phyloP scores from a whole-genome alignment of 768 basidiomycete genomes.

The Albatrellus ellisii region DNA sequence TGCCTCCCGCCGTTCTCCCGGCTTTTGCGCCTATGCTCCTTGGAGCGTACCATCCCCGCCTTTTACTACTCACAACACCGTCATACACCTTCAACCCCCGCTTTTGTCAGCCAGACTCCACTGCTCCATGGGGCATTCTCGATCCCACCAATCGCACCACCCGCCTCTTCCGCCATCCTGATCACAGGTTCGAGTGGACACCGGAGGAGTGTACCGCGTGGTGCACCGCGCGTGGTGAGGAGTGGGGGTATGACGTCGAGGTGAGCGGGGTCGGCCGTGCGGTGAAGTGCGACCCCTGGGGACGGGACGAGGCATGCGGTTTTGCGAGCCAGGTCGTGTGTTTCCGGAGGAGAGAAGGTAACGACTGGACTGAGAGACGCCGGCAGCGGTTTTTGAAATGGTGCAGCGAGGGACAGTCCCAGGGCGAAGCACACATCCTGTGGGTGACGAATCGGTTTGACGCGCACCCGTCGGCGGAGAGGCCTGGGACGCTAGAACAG shows the following conservation, averaged over 20 bases:
- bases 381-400: slow-evolving; percentile 19
- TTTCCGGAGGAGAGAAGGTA: slow-evolving; percentile 38
- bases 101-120: slow-evolving; percentile 44
- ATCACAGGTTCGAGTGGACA: slow-evolving; percentile 91
- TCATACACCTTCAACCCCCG: slow-evolving; percentile 74
- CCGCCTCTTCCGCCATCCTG: slow-evolving; percentile 65
- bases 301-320: slow-evolving; percentile 47
- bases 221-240: slow-evolving; percentile 40
- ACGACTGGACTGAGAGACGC: slow-evolving; percentile 16
- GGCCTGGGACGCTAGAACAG: slow-evolving; percentile 28
- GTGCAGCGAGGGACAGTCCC: slow-evolving; percentile 8
- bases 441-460: slow-evolving; percentile 34
- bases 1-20: slow-evolving; percentile 42
- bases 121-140: slow-evolving; percentile 30
- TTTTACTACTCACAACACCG: slow-evolving; percentile 74
- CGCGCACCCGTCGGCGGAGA: slow-evolving; percentile 34
- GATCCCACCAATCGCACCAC: slow-evolving; percentile 71
- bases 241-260: slow-evolving; percentile 66
- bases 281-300: slow-evolving; percentile 53
- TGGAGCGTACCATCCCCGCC: slow-evolving; percentile 61
- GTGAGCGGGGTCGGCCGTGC: slow-evolving; percentile 46
- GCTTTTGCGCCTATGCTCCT: slow-evolving; percentile 60
- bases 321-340: slow-evolving; percentile 56
- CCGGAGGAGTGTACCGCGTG: slow-evolving; percentile 53
- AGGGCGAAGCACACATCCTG: slow-evolving; percentile 28